Percentiles rank a stretch among this genome's conserved stretches.
These are phyloP conservation scores for thale cress (Arabidopsis thaliana) DNA, from an alignment of 345 rosid species.

Conservation along the genomic window TAIR10.1 NC_003070.9:23345501-23346000, in stretches of 20 bases:
- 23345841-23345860: not conserved
- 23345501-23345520: conserved; percentile 60
- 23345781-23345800: not conserved
- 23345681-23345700: conserved; percentile 28
- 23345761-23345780: conserved; percentile 11
- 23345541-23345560: not conserved
- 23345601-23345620: not conserved
- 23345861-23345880: not conserved
- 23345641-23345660: conserved; percentile 24
- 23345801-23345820: not conserved
- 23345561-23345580: not conserved
- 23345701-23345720: conserved; percentile 31
- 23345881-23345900: not conserved
- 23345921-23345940: not conserved
- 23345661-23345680: conserved; percentile 29
- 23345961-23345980: not conserved
- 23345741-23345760: conserved; percentile 15
- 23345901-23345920: not conserved
- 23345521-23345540: conserved; percentile 26
- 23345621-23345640: conserved; percentile 33
- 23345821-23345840: conserved; percentile 20
- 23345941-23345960: not conserved
- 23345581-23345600: not conserved
- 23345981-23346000: too few species aligned
- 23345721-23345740: not conserved